Base-by-base conservation (phyloP, 805 yeast species). In the Spathaspora passalidarum region DNA sequence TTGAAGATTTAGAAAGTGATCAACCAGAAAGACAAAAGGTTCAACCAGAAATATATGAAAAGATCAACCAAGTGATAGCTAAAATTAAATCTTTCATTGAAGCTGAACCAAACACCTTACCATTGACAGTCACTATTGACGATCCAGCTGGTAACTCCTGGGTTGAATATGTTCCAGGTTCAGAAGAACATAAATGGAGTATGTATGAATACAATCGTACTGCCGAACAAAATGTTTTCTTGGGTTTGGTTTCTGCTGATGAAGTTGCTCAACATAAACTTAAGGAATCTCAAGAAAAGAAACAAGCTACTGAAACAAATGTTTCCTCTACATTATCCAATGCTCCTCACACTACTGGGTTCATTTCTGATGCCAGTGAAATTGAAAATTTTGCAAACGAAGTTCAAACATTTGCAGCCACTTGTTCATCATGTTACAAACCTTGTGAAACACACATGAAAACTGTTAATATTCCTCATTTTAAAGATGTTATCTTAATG, bases 131-230 rank as follows among this genome's bases (percentile, higher is more conserved):
- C 41, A 73, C 77, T 19, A 69, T 89, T 9, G 96, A 91, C 64
- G 99, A 94, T 65, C 97, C 99, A 22, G 80, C 97, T 1, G 99
- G 99, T 13, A 94, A 94, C 71, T 92, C 98, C 4, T 94, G 97
- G 96, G 82, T 94, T 45, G 96, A 88, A 61, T 88, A 77, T 63
- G 66, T 79, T 49, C 97, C 97, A 16, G 73, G 86, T 32, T 10
- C 13, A 22, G 23, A 36, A 20, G 23, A 18, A 37, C 95, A 88
- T 66, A 89, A 91, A 65, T 92, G 97, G 97, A 78, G 94, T 20
- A 86, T 82, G 65, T 73, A 77, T 26, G 91, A 88, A 57, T 94
- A 91, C 63, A 68, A 76, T 55, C 81, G 99, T 66, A 80, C 94
- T 1, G 89, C 88, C 38, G 95, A 88, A 53, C 98, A 94, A 67